A percentile compares a stretch with the other conserved stretches of the same genome.
phyloP scores from a whole-genome alignment of 192 early-diverging fungal species.

The Borealophlyctis nickersoniae region DNA sequence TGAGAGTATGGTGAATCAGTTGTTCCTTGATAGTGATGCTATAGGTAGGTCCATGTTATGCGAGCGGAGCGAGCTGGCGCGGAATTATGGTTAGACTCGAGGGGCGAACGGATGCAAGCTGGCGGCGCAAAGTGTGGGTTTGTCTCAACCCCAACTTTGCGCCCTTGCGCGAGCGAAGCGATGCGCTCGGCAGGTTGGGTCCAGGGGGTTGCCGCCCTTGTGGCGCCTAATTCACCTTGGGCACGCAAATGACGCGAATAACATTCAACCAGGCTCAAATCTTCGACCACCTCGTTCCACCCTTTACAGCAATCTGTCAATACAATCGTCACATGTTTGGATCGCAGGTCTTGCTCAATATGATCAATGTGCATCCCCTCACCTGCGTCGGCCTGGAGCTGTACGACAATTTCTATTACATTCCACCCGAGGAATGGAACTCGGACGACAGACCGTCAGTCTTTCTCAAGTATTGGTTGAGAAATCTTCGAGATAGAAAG shows the following conservation, averaged over 20 bases:
- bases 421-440: not conserved
- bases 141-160: no score
- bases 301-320: not conserved
- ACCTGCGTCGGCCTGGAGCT: slow-evolving; percentile 2
- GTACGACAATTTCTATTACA: slow-evolving; percentile 9
- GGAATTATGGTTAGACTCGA: not conserved
- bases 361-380: slow-evolving; percentile 7
- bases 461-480: slow-evolving; percentile 4
- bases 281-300: no score
- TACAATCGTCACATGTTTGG: not conserved
- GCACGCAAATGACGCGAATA: no score
- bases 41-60: not conserved
- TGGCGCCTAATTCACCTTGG: no score
- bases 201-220: no score
- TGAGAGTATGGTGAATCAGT: not conserved
- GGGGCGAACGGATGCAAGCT: no score
- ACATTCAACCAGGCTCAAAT: no score
- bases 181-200: no score
- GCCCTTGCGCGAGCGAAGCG: no score
- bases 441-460: not conserved
- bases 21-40: not conserved
- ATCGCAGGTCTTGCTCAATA: not conserved
- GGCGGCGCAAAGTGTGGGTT: no score
- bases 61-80: not conserved
- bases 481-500: slow-evolving; percentile 1